Conservation (phyloP, 2,329 filamentous ascomycete species). For the Sporothrix brasiliensis region DNA sequence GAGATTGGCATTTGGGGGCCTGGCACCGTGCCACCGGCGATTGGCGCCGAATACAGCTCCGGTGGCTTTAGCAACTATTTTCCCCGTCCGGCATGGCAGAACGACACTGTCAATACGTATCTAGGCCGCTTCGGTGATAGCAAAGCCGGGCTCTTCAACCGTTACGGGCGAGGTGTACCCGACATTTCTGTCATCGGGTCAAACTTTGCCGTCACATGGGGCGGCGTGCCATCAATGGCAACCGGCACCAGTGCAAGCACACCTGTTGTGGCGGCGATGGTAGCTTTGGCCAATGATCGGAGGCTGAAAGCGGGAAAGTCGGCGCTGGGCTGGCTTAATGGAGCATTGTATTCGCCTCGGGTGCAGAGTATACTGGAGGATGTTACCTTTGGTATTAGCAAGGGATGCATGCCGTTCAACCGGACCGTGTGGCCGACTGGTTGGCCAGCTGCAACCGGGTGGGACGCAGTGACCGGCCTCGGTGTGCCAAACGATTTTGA, state of each 20-base stretch:
- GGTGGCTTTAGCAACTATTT: conserved; percentile 60
- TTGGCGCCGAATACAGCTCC: conserved; percentile 49
- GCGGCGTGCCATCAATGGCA: conserved; percentile 40
- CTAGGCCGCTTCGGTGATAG: conserved; percentile 42
- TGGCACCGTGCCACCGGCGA: conserved; percentile 40
- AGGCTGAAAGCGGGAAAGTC: conserved; percentile 53
- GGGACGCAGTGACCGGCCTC: conserved; percentile 55
- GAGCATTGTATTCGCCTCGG: conserved; percentile 48
- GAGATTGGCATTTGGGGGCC: background rate
- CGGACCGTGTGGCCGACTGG: conserved; percentile 44
- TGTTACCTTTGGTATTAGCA: conserved; percentile 47
- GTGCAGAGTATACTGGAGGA: conserved; percentile 49
- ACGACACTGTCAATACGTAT: conserved; percentile 47
- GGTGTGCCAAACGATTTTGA: conserved; percentile 52
- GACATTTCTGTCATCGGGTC: conserved; percentile 61
- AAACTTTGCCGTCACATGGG: conserved; percentile 52
- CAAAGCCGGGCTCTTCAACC: conserved; percentile 48
- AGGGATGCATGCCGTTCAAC: conserved; percentile 45
- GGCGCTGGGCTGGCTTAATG: conserved; percentile 59
- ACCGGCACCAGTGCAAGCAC: conserved; percentile 57
- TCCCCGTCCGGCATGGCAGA: conserved; percentile 51
- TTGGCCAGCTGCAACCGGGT: conserved; percentile 52
- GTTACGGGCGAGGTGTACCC: conserved; percentile 52
- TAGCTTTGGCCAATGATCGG: conserved; percentile 59
- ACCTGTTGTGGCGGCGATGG: conserved; percentile 57